These are phyloP conservation scores for Saccharomyces hybrid DNA, from an alignment of 1,139 yeast genomes.

Conservation along the genomic window DNA sequence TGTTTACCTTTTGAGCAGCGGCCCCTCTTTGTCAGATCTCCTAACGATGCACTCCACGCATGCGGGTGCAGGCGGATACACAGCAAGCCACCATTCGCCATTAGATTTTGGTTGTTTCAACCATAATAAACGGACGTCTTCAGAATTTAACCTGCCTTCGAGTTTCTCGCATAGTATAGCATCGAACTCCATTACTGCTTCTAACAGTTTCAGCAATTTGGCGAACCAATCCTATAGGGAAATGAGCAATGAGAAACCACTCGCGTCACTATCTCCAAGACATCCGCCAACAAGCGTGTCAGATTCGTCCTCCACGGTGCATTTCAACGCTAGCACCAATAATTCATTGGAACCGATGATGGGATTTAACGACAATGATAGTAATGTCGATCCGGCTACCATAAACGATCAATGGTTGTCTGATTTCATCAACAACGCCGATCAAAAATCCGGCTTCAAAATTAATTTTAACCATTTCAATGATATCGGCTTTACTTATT, in stretches of 20 bases:
- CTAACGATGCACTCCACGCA: not conserved
- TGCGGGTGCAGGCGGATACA: constrained; percentile 2
- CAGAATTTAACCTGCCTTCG: not conserved
- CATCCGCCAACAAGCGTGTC: not conserved
- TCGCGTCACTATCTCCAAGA: not conserved
- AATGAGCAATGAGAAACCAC: not conserved
- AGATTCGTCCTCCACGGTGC: not conserved
- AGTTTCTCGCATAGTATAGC: not conserved
- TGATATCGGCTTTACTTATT: constrained; percentile 42
- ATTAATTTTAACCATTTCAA: constrained; percentile 37
- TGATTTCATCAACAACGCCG: constrained; percentile 52
- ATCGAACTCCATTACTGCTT: not conserved
- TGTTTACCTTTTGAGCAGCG: not conserved
- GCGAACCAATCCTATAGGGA: not conserved
- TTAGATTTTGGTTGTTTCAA: not conserved
- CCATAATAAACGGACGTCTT: not conserved
- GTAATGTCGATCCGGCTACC: not conserved
- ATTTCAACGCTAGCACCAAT: not conserved
- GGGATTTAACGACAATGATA: not conserved
- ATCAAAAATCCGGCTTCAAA: constrained; percentile 44
- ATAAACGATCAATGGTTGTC: constrained; percentile 53
- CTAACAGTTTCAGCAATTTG: not conserved
- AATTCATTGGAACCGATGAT: not conserved
- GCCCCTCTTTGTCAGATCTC: not conserved
- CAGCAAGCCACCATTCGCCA: not conserved